A percentile compares a stretch with the other conserved stretches of the same genome.
phyloP scores from a whole-genome alignment of 352 stramenopile species.

The Phytophthora cajani region DNA sequence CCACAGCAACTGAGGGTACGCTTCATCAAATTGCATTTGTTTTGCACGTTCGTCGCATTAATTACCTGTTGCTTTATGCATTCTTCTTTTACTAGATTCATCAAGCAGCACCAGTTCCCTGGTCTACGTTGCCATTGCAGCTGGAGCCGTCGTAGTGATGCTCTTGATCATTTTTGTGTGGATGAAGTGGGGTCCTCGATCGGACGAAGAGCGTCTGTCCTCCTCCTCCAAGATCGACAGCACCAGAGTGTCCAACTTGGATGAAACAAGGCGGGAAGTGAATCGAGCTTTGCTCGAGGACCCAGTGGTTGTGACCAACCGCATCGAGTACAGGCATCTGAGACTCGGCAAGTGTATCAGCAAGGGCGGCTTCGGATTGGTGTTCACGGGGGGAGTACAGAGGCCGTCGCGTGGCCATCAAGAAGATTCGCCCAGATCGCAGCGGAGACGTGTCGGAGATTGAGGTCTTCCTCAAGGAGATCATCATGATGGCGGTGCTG shows the following conservation, averaged over 20 bases:
- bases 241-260: conserved; percentile 14
- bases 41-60: background rate
- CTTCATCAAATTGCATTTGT: background rate
- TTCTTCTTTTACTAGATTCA: conserved; percentile 11
- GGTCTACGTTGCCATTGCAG: conserved; percentile 26
- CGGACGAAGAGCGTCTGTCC: conserved; percentile 20
- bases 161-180: conserved; percentile 32
- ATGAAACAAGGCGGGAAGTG: conserved; percentile 26
- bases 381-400: conserved; percentile 39
- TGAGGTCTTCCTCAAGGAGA: conserved; percentile 38
- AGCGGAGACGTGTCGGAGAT: conserved; percentile 31
- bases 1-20: conserved; percentile 14
- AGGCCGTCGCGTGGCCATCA: conserved; percentile 37
- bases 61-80: background rate
- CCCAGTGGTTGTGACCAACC: conserved; percentile 43
- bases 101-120: conserved; percentile 24
- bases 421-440: conserved; percentile 38
- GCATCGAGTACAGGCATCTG: conserved; percentile 41
- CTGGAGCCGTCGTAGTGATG: conserved; percentile 17
- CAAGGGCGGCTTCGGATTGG: conserved; percentile 39
- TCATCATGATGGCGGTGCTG: conserved; percentile 46
- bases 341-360: conserved; percentile 40
- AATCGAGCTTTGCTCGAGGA: conserved; percentile 28
- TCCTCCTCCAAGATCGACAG: conserved; percentile 31
- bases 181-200: conserved; percentile 24